These are phyloP conservation scores for Punica granatum DNA, from an alignment of 345 rosid genomes.

Conservation along the genomic window DNA sequence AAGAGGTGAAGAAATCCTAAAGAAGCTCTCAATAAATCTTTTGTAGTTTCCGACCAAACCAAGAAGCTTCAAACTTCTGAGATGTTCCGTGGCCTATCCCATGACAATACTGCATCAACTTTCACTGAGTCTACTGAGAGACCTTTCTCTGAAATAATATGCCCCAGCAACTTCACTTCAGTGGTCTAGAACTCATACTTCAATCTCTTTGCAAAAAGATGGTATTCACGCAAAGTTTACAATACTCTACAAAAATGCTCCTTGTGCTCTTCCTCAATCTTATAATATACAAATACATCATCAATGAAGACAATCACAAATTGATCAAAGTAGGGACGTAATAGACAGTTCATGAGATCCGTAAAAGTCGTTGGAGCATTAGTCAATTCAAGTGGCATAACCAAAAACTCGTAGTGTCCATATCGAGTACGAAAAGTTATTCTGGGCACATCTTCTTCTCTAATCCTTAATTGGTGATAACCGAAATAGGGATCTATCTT, in stretches of 20 bases:
- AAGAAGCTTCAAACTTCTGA: neutral
- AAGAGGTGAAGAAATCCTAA: neutral
- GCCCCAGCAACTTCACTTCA: neutral
- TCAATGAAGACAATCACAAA: neutral
- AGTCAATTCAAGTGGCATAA: neutral
- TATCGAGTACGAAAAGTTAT: neutral
- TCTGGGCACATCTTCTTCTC: neutral
- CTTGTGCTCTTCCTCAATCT: neutral
- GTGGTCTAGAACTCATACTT: neutral
- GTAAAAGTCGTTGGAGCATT: neutral
- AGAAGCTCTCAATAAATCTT: neutral
- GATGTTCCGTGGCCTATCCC: neutral
- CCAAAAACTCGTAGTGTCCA: neutral
- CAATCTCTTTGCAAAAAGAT: neutral
- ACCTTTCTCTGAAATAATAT: rapidly evolving
- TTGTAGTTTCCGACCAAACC: neutral
- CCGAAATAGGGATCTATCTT: neutral
- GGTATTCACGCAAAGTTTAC: neutral
- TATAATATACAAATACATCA: neutral
- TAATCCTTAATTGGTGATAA: neutral
- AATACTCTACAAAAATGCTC: neutral
- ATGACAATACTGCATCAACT: neutral
- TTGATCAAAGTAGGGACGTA: neutral
- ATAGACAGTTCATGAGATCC: neutral
- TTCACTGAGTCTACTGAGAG: neutral